Evolutionary conservation across 1,284 basidiomycete genomes (phyloP).

Genomic region (Microbotryum silenes-acaulis): DNA sequence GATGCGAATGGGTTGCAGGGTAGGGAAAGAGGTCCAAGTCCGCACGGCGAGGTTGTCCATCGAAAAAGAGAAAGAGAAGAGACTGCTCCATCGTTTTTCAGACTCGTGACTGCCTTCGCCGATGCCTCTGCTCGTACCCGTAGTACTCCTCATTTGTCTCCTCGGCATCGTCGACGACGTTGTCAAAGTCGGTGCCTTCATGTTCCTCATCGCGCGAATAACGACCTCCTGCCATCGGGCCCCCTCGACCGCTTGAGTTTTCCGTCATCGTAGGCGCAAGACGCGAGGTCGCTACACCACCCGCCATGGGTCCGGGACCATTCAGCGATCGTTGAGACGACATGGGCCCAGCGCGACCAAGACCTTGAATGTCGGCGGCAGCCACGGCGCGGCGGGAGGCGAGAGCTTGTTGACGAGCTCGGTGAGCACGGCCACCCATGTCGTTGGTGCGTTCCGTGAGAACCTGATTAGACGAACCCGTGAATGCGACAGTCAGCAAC

Average conservation of each 20-base stretch:
- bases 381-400: conserved; percentile 4
- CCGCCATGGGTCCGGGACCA: not conserved
- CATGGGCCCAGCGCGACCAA: not conserved
- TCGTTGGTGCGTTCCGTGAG: conserved; percentile 24
- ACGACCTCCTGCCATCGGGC: not conserved
- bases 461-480: conserved; percentile 1
- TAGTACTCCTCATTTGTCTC: conserved; percentile 2
- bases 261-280: not conserved
- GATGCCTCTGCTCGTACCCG: conserved; percentile 4
- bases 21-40: too few relatives aligned
- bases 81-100: too few relatives aligned
- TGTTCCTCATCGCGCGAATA: not conserved
- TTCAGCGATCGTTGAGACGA: not conserved
- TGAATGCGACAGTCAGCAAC: too few relatives aligned
- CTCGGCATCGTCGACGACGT: not conserved
- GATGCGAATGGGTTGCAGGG: too few relatives aligned
- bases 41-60: too few relatives aligned
- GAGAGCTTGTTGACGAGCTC: conserved; percentile 13
- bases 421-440: conserved; percentile 22
- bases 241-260: not conserved
- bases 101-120: too few relatives aligned
- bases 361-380: not conserved
- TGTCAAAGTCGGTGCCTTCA: not conserved
- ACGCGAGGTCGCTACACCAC: not conserved
- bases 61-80: too few relatives aligned